Evolutionary conservation across 1,284 basidiomycete genomes (phyloP).

Genomic region (Sporisorium reilianum): DNA sequence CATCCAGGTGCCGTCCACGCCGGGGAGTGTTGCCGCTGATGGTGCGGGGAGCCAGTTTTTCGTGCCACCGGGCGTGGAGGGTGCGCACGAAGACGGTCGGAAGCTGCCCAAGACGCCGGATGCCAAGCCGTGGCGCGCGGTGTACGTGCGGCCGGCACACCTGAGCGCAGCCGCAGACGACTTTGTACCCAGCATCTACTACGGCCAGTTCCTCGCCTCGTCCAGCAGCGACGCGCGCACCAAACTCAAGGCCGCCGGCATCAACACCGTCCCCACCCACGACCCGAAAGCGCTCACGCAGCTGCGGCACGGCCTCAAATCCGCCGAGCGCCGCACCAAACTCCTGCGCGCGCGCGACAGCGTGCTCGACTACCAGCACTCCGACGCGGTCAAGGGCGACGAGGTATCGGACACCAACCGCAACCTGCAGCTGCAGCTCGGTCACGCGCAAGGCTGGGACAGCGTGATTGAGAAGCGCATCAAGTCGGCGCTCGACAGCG

Average conservation of each 20-base stretch:
- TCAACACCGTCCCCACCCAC: slow-evolving; percentile 60
- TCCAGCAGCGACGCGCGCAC: slow-evolving; percentile 18
- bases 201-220: slow-evolving; percentile 46
- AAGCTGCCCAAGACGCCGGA: slow-evolving; percentile 57
- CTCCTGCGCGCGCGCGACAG: slow-evolving; percentile 73
- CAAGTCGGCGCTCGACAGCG: slow-evolving; percentile 77
- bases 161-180: slow-evolving; percentile 21
- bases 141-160: slow-evolving; percentile 56
- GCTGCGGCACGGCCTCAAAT: slow-evolving; percentile 74
- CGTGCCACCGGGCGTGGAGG: background rate
- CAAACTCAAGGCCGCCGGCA: slow-evolving; percentile 44
- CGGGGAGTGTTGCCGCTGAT: background rate
- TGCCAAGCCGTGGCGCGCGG: slow-evolving; percentile 60
- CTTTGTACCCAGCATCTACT: slow-evolving; percentile 46
- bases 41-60: background rate
- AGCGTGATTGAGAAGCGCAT: slow-evolving; percentile 57
- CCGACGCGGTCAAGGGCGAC: slow-evolving; percentile 70
- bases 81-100: slow-evolving; percentile 40
- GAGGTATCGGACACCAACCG: slow-evolving; percentile 56
- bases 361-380: slow-evolving; percentile 79
- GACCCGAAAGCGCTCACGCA: slow-evolving; percentile 74
- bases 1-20: slow-evolving; percentile 31
- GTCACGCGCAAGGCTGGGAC: slow-evolving; percentile 59
- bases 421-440: slow-evolving; percentile 33
- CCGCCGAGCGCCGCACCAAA: slow-evolving; percentile 74